Percentiles rank a stretch among this genome's conserved stretches.
phyloP scores from a whole-genome alignment of 169 alveolate species.

The Plasmodium adleri region DNA sequence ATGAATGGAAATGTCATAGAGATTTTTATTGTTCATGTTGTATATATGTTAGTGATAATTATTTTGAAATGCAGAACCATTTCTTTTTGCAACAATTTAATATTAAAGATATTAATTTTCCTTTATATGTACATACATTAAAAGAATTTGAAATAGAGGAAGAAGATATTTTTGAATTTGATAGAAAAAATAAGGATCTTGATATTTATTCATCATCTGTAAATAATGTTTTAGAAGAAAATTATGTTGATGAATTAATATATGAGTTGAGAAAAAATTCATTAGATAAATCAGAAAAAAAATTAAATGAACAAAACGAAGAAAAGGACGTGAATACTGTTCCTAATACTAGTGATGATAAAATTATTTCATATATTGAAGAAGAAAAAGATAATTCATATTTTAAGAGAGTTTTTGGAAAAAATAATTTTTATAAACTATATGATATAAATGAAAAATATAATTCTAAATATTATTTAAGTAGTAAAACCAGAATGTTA shows the following conservation, averaged over 20 bases:
- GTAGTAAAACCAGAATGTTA: not conserved
- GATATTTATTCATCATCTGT: conserved; percentile 34
- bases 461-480: conserved; percentile 14
- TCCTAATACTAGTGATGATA: conserved; percentile 17
- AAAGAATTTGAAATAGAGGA: conserved; percentile 59
- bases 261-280: conserved; percentile 70
- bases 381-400: conserved; percentile 11
- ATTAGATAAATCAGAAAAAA: conserved; percentile 14
- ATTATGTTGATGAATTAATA: conserved; percentile 43
- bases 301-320: conserved; percentile 4
- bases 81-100: conserved; percentile 64
- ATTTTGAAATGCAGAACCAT: conserved; percentile 84
- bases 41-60: conserved; percentile 91
- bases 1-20: conserved; percentile 94
- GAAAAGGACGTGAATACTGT: conserved; percentile 7
- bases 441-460: conserved; percentile 1
- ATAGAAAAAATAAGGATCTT: conserved; percentile 40
- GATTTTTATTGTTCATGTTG: conserved; percentile 93
- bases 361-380: not conserved
- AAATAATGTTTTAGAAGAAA: conserved; percentile 16
- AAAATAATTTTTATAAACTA: not conserved
- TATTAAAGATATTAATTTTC: conserved; percentile 62
- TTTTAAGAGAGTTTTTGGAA: not conserved
- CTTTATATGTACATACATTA: conserved; percentile 43
- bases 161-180: conserved; percentile 69